phyloP scores from a whole-genome alignment of 305 asterid species.

The Ajuga reptans region DNA sequence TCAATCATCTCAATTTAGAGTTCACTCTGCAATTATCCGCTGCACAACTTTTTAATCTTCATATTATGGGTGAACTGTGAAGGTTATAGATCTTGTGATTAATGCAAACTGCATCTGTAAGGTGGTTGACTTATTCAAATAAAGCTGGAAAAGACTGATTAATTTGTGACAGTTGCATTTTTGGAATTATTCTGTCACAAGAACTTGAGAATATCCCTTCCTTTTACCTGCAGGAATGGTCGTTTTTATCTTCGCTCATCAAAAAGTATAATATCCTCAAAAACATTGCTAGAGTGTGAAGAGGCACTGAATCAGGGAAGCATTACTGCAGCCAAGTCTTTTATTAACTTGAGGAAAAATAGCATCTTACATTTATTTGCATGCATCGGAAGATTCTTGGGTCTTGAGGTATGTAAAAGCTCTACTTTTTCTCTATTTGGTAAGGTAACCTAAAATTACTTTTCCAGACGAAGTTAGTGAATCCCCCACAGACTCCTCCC shows the following conservation, averaged over 20 bases:
- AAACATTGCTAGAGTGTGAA: slow-evolving; percentile 71
- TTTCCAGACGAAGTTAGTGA: slow-evolving; percentile 9
- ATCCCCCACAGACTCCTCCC: background rate
- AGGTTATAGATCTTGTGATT: background rate
- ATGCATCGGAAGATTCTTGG: slow-evolving; percentile 82
- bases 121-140: background rate
- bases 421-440: slow-evolving; percentile 6
- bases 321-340: slow-evolving; percentile 65
- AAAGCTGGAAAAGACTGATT: slow-evolving; percentile 14
- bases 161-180: background rate
- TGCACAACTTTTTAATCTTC: slow-evolving; percentile 2
- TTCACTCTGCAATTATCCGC: background rate
- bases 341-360: slow-evolving; percentile 71
- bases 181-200: slow-evolving; percentile 10
- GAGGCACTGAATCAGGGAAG: slow-evolving; percentile 89
- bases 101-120: background rate
- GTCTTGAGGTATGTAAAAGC: slow-evolving; percentile 69
- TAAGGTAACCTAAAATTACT: slow-evolving; percentile 12
- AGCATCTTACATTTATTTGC: slow-evolving; percentile 87
- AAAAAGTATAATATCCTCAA: slow-evolving; percentile 61
- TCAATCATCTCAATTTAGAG: background rate
- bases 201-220: slow-evolving; percentile 19
- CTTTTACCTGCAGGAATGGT: slow-evolving; percentile 65
- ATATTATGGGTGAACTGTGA: background rate
- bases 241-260: slow-evolving; percentile 82